Evolutionary conservation across 495 filamentous ascomycete genomes (phyloP), one percentile per base, ranked within the genome.

Genomic region (Platismatia glauca): DNA sequence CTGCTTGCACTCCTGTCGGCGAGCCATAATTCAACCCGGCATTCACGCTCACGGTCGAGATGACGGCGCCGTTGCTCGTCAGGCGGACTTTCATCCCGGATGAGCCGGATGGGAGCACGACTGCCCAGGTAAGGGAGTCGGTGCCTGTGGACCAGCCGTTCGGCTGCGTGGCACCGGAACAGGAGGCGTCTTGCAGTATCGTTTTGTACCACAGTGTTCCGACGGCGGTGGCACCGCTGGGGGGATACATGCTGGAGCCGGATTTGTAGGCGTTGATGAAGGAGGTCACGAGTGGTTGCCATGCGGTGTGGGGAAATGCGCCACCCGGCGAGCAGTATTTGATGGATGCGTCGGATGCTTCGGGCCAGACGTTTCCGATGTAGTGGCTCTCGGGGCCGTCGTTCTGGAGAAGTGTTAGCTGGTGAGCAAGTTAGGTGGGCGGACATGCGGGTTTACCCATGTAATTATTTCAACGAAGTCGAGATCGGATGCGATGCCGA

Each of bases 371-470:
- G 24, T 76, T 75, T 1, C 78, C 78, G 27, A 79, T 72, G 66
- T 81, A 80, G 61, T 79, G 77, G 60, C 70, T 71, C 61, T 80
- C 78, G 41, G 75, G 75, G 6, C 71, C 76, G 62, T 81, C 76
- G 38, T 74, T 72, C 62, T 64, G 11, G n/a, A 4, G 16, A 3
- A 15, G 6, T 9, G n/a, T 60, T 34, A 52, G 39, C n/a, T 16
- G 16, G 16, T 8, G 5, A 20, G 37, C 0, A 27, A 41, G 55
- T 12, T 20, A 11, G 39, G 20, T 31, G 35, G 38, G 15, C 13
- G 9, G 16, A 7, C n/a, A 18, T 44, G 16, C 0, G 1, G 34
- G 8, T n/a, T 64, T 64, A 59, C 62, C 72, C 72, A 74, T 53
- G 71, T 74, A 44, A 74, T 68, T 3, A 73, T 62, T 38, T 74